Percentiles rank a stretch among this genome's conserved stretches.
Conservation (phyloP, 441 rosid genomes). For the Francoa sonchifolia region DNA sequence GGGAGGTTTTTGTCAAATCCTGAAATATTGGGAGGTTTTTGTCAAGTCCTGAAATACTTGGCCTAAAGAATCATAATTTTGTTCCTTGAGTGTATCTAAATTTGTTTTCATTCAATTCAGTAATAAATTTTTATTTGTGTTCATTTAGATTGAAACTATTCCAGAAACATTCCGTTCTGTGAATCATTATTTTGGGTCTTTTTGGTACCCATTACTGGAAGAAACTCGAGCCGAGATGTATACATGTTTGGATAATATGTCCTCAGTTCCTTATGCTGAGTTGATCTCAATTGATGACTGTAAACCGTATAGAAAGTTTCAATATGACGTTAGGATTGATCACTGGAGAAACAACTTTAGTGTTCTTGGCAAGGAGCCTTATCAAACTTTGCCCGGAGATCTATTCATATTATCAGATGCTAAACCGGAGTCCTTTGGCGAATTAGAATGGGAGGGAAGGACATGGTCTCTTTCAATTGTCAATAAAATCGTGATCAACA, state of each 20-base stretch:
- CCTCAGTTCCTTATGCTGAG: conserved; percentile 28
- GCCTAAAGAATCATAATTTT: too few relatives aligned
- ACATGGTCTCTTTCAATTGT: conserved; percentile 29
- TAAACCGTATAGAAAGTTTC: conserved; percentile 3
- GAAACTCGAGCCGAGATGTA: conserved; percentile 29
- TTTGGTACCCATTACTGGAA: conserved; percentile 33
- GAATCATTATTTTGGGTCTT: conserved; percentile 22
- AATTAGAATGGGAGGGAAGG: conserved; percentile 29
- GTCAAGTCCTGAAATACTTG: too few relatives aligned
- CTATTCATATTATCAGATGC: conserved; percentile 27
- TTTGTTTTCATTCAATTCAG: too few relatives aligned
- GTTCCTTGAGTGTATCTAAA: too few relatives aligned
- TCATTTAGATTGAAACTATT: conserved; percentile 32
- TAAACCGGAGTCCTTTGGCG: conserved; percentile 25
- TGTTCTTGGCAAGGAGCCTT: conserved; percentile 27
- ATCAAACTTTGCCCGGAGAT: conserved; percentile 40
- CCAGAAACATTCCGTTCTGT: conserved; percentile 25
- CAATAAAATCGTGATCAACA: conserved; percentile 11
- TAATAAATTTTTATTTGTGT: too few relatives aligned
- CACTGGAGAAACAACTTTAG: conserved; percentile 29
- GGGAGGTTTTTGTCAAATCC: too few relatives aligned
- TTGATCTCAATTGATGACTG: conserved; percentile 11
- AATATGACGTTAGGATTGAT: conserved; percentile 21
- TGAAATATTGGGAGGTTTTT: too few relatives aligned
- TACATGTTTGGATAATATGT: conserved; percentile 24